Conservation (phyloP, 345 rosid genomes). For the Eucalyptus decipiens region DNA sequence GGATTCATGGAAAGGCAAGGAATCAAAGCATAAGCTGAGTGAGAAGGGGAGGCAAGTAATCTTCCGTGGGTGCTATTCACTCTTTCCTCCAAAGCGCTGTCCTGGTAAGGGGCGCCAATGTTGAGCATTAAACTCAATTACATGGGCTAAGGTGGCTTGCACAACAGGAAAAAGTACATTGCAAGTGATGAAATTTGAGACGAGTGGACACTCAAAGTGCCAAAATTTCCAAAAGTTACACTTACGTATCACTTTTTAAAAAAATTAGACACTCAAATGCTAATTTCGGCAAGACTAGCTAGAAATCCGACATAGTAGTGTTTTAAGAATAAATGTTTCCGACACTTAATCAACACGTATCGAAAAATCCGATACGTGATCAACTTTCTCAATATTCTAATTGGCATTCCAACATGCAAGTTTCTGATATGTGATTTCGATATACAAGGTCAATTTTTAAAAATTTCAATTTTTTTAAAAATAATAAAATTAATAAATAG, state of each 20-base stretch:
- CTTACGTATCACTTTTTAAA: no score
- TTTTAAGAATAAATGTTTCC: no score
- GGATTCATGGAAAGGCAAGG: neutral
- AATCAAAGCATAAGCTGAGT: neutral
- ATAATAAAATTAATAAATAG: no score
- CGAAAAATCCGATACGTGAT: no score
- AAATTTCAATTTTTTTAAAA: fast-evolving
- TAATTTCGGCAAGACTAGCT: no score
- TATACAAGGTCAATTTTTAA: fast-evolving
- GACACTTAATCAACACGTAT: fast-evolving
- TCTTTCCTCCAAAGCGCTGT: neutral
- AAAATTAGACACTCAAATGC: no score
- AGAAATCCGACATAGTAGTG: no score
- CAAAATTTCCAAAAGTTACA: no score
- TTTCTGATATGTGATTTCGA: no score
- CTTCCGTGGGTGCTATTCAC: neutral
- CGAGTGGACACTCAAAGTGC: fast-evolving
- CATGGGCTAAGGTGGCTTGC: neutral
- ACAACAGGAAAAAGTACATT: neutral
- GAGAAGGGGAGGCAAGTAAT: neutral
- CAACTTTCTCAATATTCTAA: fast-evolving
- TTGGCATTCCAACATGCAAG: fast-evolving
- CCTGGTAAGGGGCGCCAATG: neutral
- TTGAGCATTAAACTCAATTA: neutral
- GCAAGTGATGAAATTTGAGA: no score